Evolutionary conservation across 257 asterid species (phyloP).

Genomic region (Fraxinus cuspidata): DNA sequence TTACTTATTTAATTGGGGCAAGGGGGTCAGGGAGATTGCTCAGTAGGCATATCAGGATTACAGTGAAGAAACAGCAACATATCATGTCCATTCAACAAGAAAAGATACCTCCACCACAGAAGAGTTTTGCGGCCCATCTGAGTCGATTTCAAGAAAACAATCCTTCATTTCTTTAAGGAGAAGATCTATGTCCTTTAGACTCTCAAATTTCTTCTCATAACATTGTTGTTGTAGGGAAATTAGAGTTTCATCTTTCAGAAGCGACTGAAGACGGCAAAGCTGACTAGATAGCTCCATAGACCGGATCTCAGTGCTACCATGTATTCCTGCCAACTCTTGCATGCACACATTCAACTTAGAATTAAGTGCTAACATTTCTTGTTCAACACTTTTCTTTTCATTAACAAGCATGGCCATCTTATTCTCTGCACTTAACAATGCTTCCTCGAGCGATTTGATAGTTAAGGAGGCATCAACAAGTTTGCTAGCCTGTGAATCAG

Average conservation of each 20-base stretch:
- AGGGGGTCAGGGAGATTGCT: slow-evolving; percentile 6
- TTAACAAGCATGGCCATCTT: slow-evolving; percentile 48
- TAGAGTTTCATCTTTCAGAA: slow-evolving; percentile 65
- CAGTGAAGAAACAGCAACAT: slow-evolving; percentile 18
- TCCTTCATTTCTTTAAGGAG: slow-evolving; percentile 58
- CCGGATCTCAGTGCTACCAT: slow-evolving; percentile 49
- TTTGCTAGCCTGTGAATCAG: slow-evolving; percentile 54
- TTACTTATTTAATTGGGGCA: slow-evolving; percentile 1
- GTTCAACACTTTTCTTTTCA: slow-evolving; percentile 59
- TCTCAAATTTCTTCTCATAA: slow-evolving; percentile 56
- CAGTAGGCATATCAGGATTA: slow-evolving; percentile 18
- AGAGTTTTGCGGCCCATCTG: slow-evolving; percentile 44
- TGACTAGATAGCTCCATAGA: slow-evolving; percentile 58
- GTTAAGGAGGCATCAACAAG: slow-evolving; percentile 56
- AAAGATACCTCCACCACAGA: slow-evolving; percentile 58
- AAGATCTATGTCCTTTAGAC: slow-evolving; percentile 58
- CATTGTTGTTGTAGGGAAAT: slow-evolving; percentile 46
- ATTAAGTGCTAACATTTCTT: slow-evolving; percentile 57
- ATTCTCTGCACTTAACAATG: slow-evolving; percentile 55
- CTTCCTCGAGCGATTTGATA: slow-evolving; percentile 69
- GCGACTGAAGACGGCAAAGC: slow-evolving; percentile 52
- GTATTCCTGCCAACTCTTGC: slow-evolving; percentile 72
- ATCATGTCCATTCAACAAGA: slow-evolving; percentile 22
- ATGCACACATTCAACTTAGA: slow-evolving; percentile 61
- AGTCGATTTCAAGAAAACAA: slow-evolving; percentile 50